These are phyloP conservation scores for Stagonosporopsis vannaccii DNA, from an alignment of 2,329 filamentous ascomycete genomes.

Conservation along the genomic window DNA sequence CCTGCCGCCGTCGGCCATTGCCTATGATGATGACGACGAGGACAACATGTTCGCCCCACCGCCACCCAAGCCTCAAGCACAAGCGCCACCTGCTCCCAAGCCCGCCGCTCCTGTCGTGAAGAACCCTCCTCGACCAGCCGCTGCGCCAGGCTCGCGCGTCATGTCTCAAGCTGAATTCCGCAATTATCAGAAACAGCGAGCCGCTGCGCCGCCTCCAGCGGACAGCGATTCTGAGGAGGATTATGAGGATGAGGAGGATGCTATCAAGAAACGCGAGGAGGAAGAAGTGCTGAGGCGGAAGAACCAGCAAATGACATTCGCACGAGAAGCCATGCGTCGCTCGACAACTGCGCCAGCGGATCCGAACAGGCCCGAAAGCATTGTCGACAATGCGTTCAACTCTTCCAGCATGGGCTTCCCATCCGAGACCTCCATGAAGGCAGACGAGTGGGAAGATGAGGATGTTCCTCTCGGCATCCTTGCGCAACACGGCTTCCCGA, in stretches of 20 bases:
- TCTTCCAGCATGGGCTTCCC: slow-evolving; percentile 40
- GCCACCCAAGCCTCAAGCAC: slow-evolving; percentile 19
- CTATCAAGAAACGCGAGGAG: slow-evolving; percentile 42
- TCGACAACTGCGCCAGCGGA: slow-evolving; percentile 40
- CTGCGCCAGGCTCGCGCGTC: slow-evolving; percentile 31
- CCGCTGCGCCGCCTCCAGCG: slow-evolving; percentile 32
- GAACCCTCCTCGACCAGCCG: slow-evolving; percentile 18
- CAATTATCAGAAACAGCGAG: slow-evolving; percentile 38
- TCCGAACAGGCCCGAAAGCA: slow-evolving; percentile 26
- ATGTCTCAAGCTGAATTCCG: slow-evolving; percentile 46
- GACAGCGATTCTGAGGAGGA: slow-evolving; percentile 45
- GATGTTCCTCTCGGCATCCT: slow-evolving; percentile 51
- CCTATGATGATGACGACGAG: slow-evolving; percentile 33
- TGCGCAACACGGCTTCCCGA: slow-evolving; percentile 47
- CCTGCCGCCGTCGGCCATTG: slow-evolving; percentile 26
- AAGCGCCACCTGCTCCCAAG: slow-evolving; percentile 11
- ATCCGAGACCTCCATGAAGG: slow-evolving; percentile 45
- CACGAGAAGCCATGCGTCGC: slow-evolving; percentile 45
- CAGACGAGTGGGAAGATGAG: slow-evolving; percentile 49
- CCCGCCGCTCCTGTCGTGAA: slow-evolving; percentile 22
- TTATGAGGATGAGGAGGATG: slow-evolving; percentile 50
- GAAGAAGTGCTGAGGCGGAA: slow-evolving; percentile 43
- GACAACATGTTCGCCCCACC: slow-evolving; percentile 42
- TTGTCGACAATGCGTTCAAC: slow-evolving; percentile 22
- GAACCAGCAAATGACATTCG: slow-evolving; percentile 45